Percentiles rank a stretch among this genome's conserved stretches.
phyloP scores from a whole-genome alignment of 208 protist genomes.

The Strigomonas culicis region DNA sequence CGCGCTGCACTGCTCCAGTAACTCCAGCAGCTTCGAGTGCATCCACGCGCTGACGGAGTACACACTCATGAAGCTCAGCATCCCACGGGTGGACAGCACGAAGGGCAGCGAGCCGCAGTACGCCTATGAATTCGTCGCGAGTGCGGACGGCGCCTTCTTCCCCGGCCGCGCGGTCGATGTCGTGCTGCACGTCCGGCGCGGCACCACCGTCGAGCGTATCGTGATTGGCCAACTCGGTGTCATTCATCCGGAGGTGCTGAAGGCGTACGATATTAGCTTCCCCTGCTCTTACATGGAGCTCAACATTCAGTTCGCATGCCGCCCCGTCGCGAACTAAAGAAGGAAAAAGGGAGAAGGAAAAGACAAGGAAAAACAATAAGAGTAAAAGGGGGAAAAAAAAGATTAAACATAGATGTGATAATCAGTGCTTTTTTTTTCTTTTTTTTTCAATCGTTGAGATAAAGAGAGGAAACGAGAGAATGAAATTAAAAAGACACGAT shows the following conservation, averaged over 20 bases:
- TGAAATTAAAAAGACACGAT: neutral
- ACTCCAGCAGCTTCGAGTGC: conserved; percentile 73
- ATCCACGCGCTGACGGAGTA: conserved; percentile 76
- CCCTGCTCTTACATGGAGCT: conserved; percentile 94
- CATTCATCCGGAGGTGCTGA: conserved; percentile 90
- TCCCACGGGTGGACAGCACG: conserved; percentile 14
- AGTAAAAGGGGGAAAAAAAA: neutral
- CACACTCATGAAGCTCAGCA: conserved; percentile 69
- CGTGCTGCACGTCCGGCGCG: conserved; percentile 34
- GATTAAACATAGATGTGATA: neutral
- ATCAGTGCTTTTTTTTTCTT: neutral
- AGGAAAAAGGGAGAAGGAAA: conserved; percentile 6
- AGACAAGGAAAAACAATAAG: neutral
- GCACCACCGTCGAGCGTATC: conserved; percentile 9
- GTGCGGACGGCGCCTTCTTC: conserved; percentile 88
- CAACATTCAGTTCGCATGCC: conserved; percentile 83
- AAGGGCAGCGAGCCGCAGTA: conserved; percentile 20
- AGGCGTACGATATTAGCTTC: conserved; percentile 90
- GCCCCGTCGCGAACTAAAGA: neutral
- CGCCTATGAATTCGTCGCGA: neutral
- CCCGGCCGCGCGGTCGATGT: conserved; percentile 86
- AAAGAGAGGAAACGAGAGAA: neutral
- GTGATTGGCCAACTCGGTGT: conserved; percentile 81
- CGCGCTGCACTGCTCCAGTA: conserved; percentile 80
- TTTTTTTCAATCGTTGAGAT: neutral